phyloP scores from a whole-genome alignment of 352 stramenopile species.

The Globisporangium yorkense region DNA sequence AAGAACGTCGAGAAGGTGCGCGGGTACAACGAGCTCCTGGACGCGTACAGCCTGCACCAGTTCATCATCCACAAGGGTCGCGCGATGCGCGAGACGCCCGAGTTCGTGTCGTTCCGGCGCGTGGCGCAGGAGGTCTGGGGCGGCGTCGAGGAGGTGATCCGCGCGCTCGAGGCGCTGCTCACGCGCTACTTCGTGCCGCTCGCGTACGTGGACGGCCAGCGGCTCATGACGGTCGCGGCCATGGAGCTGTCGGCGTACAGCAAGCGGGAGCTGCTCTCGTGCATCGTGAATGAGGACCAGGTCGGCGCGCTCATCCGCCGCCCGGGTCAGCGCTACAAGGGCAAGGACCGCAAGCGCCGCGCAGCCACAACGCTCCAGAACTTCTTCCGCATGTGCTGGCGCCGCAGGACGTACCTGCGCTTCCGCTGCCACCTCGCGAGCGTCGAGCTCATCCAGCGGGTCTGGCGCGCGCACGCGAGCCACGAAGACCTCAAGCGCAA shows the following conservation, averaged over 20 bases:
- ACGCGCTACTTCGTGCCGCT: slow-evolving; percentile 82
- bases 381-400: slow-evolving; percentile 57
- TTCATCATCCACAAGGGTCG: slow-evolving; percentile 88
- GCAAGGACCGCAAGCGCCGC: slow-evolving; percentile 52
- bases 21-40: slow-evolving; percentile 75
- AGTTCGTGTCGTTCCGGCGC: slow-evolving; percentile 85
- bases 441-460: slow-evolving; percentile 52
- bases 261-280: slow-evolving; percentile 64
- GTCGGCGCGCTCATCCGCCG: slow-evolving; percentile 55
- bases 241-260: slow-evolving; percentile 49
- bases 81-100: slow-evolving; percentile 73
- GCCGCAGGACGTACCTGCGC: slow-evolving; percentile 36
- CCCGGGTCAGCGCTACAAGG: slow-evolving; percentile 75
- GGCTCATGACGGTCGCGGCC: slow-evolving; percentile 59
- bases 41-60: slow-evolving; percentile 79
- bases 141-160: slow-evolving; percentile 64
- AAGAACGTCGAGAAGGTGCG: slow-evolving; percentile 75
- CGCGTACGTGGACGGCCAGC: slow-evolving; percentile 81
- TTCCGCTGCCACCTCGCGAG: slow-evolving; percentile 32
- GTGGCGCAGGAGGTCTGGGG: slow-evolving; percentile 81
- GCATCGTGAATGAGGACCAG: slow-evolving; percentile 86
- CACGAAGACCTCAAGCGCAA: slow-evolving; percentile 33
- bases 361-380: slow-evolving; percentile 71
- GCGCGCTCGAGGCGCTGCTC: slow-evolving; percentile 66
- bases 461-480: slow-evolving; percentile 46